phyloP scores from a whole-genome alignment of 2,329 filamentous ascomycete species.

The Colletotrichum camelliae region DNA sequence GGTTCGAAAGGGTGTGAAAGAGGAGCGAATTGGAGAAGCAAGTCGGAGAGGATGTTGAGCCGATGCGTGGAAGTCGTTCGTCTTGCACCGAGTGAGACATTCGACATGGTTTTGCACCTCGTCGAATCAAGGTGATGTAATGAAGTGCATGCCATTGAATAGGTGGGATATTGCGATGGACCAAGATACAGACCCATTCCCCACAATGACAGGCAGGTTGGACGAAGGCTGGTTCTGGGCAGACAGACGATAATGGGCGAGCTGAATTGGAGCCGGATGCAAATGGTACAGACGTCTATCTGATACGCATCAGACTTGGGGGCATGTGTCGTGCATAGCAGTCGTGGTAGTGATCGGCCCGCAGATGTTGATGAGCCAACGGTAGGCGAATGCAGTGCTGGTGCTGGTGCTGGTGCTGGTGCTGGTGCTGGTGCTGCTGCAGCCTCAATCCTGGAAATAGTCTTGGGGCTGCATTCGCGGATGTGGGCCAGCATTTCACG shows the following conservation, averaged over 20 bases:
- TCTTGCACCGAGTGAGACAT: not conserved
- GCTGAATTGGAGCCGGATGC: not conserved
- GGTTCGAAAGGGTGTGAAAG: conserved; percentile 5
- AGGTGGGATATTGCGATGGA: conserved; percentile 12
- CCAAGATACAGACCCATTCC: not conserved
- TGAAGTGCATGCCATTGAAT: not conserved
- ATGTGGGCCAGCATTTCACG: not conserved
- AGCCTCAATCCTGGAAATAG: conserved; percentile 12
- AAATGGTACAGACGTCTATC: not conserved
- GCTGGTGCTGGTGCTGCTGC: not conserved
- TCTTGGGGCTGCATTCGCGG: not conserved
- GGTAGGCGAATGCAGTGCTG: conserved; percentile 13
- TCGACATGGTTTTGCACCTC: not conserved
- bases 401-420: not conserved
- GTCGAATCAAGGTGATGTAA: not conserved
- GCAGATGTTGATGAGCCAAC: not conserved
- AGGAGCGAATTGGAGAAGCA: not conserved
- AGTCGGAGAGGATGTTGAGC: not conserved
- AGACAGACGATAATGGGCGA: not conserved
- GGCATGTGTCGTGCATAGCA: conserved; percentile 19
- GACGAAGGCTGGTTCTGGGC: not conserved
- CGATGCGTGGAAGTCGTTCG: not conserved
- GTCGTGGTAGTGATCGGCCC: conserved; percentile 10
- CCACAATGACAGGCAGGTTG: not conserved
- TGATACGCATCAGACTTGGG: conserved; percentile 9